Conservation (phyloP, 306 rosid species). For the Prunus davidiana region DNA sequence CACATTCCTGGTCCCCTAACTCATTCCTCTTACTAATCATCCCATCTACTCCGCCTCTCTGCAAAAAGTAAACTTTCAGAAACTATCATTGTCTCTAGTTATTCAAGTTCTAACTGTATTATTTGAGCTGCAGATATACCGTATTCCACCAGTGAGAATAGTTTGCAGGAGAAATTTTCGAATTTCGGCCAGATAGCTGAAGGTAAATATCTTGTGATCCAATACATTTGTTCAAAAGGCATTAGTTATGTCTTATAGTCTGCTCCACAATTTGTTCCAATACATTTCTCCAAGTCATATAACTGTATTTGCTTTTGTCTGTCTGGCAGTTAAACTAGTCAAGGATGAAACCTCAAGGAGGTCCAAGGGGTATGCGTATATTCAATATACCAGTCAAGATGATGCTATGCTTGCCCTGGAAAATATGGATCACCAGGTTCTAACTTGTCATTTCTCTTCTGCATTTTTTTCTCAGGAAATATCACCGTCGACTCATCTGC, state of each 20-base stretch:
- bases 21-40: no score
- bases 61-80: neutral
- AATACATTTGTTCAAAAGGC: neutral
- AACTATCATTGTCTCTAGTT: neutral
- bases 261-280: neutral
- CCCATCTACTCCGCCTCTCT: no score
- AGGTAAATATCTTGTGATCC: constrained; percentile 40
- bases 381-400: constrained; percentile 72
- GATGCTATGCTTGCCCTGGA: constrained; percentile 85
- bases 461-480: neutral
- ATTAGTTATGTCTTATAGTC: neutral
- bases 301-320: constrained; percentile 1
- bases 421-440: constrained; percentile 87
- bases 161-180: constrained; percentile 65
- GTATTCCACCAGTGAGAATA: constrained; percentile 57
- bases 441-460: neutral
- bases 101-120: constrained; percentile 12
- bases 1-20: no score
- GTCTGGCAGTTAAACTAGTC: constrained; percentile 53
- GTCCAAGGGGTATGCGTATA: constrained; percentile 81
- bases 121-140: constrained; percentile 69
- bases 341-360: constrained; percentile 52
- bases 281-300: neutral
- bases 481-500: constrained; percentile 12
- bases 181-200: constrained; percentile 81